Percentiles rank a stretch among this genome's conserved stretches.
Evolutionary conservation across 257 asterid species (phyloP).

Genomic region (Nicotiana paniculata): DNA sequence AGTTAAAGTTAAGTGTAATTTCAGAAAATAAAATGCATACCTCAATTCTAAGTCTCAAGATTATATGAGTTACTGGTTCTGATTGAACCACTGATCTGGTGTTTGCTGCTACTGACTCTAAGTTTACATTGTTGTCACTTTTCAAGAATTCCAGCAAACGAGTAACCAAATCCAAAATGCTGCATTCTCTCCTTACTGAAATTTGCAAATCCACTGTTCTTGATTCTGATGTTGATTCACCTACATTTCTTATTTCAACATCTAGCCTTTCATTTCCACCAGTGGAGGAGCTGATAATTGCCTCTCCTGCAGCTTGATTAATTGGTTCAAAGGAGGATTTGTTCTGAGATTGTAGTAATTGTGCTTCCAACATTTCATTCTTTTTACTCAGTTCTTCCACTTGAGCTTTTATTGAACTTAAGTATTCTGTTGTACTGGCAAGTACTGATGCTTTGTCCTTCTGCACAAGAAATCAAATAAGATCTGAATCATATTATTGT

Average conservation of each 20-base stretch:
- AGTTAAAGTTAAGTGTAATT: neutral
- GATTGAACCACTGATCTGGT: neutral
- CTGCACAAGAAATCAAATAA: neutral
- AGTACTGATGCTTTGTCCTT: slow-evolving; percentile 19
- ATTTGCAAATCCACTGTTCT: slow-evolving; percentile 11
- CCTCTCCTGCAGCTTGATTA: neutral
- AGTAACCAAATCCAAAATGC: neutral
- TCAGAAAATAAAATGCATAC: neutral
- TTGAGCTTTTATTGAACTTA: slow-evolving; percentile 4
- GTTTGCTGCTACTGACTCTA: slow-evolving; percentile 10
- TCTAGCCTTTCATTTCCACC: neutral
- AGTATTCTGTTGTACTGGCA: slow-evolving; percentile 6
- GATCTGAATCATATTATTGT: neutral
- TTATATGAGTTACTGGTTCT: neutral
- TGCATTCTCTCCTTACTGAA: slow-evolving; percentile 7
- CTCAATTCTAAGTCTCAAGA: slow-evolving; percentile 1
- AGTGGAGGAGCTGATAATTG: neutral
- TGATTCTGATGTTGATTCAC: slow-evolving; percentile 7
- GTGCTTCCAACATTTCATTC: slow-evolving; percentile 7
- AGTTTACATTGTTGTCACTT: neutral
- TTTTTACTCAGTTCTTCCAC: slow-evolving; percentile 7
- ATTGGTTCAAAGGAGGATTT: neutral
- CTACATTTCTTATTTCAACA: neutral
- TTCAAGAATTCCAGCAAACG: slow-evolving; percentile 10
- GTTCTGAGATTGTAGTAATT: neutral